Evolutionary conservation across 1,284 basidiomycete genomes (phyloP).

Genomic region (Leccinum angustisporum): DNA sequence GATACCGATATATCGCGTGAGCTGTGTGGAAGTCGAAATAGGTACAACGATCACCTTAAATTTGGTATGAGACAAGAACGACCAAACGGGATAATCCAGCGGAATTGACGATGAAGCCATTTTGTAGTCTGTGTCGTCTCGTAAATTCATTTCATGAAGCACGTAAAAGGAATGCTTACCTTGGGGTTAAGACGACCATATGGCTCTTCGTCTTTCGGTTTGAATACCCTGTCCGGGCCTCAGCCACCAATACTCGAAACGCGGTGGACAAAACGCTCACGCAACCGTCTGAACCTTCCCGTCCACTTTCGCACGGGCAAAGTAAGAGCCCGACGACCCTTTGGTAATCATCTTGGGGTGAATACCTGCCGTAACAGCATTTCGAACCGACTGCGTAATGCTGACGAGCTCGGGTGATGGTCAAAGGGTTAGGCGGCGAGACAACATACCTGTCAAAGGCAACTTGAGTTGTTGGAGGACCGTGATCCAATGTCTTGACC

Average conservation of each 20-base stretch:
- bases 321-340: slow-evolving; percentile 86
- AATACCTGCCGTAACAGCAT: slow-evolving; percentile 70
- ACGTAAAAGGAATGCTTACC: slow-evolving; percentile 36
- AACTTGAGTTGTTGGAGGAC: slow-evolving; percentile 67
- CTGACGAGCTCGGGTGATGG: slow-evolving; percentile 36
- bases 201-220: slow-evolving; percentile 89
- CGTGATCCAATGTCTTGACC: slow-evolving; percentile 78
- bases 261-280: slow-evolving; percentile 43
- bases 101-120: slow-evolving; percentile 84
- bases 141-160: slow-evolving; percentile 5
- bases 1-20: slow-evolving; percentile 4
- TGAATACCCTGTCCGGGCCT: slow-evolving; percentile 65
- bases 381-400: slow-evolving; percentile 62
- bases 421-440: background rate
- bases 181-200: slow-evolving; percentile 84
- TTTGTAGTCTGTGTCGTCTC: slow-evolving; percentile 69
- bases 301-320: slow-evolving; percentile 74
- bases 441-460: slow-evolving; percentile 65
- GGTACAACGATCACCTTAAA: slow-evolving; percentile 52
- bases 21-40: background rate
- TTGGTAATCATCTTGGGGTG: slow-evolving; percentile 89
- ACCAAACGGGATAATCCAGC: slow-evolving; percentile 85
- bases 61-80: slow-evolving; percentile 84
- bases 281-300: slow-evolving; percentile 74
- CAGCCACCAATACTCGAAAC: slow-evolving; percentile 1